These are phyloP conservation scores for Agapanthus africanus DNA, from an alignment of 106 monocot species.

Conservation along the genomic window DNA sequence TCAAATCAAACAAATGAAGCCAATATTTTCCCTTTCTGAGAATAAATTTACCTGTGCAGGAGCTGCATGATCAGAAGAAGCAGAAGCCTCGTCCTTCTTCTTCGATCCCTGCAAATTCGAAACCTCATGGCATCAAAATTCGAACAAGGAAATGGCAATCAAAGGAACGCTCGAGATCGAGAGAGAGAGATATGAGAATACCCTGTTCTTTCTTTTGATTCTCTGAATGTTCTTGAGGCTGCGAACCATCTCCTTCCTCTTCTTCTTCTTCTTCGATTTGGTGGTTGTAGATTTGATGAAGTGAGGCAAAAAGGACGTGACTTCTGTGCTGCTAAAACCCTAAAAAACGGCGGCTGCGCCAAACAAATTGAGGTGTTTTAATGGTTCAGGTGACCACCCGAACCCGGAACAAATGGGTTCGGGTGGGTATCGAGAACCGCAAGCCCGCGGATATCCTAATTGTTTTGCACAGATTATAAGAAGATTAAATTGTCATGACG, in stretches of 20 bases:
- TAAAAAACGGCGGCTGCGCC: too few species aligned
- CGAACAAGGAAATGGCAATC: background rate
- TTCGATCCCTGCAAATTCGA: slow-evolving; percentile 14
- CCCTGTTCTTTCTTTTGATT: slow-evolving; percentile 49
- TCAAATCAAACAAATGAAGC: background rate
- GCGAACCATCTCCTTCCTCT: slow-evolving; percentile 83
- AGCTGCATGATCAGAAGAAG: slow-evolving; percentile 34
- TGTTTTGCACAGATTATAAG: too few species aligned
- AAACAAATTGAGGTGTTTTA: too few species aligned
- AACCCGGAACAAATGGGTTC: too few species aligned
- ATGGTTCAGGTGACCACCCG: too few species aligned
- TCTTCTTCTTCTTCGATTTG: too few species aligned
- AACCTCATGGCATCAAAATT: background rate
- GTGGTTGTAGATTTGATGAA: too few species aligned
- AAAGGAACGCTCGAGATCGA: background rate
- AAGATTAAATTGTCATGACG: too few species aligned
- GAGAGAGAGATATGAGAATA: slow-evolving; percentile 3
- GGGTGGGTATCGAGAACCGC: too few species aligned
- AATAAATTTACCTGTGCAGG: slow-evolving; percentile 51
- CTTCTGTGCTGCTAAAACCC: too few species aligned
- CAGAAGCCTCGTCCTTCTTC: slow-evolving; percentile 48
- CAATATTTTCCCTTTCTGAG: background rate
- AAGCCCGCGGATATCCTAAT: too few species aligned
- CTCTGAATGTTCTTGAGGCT: slow-evolving; percentile 72
- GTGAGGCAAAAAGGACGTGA: too few species aligned